These are phyloP conservation scores for Suillus plorans DNA, from an alignment of 768 basidiomycete genomes.

Conservation along the genomic window DNA sequence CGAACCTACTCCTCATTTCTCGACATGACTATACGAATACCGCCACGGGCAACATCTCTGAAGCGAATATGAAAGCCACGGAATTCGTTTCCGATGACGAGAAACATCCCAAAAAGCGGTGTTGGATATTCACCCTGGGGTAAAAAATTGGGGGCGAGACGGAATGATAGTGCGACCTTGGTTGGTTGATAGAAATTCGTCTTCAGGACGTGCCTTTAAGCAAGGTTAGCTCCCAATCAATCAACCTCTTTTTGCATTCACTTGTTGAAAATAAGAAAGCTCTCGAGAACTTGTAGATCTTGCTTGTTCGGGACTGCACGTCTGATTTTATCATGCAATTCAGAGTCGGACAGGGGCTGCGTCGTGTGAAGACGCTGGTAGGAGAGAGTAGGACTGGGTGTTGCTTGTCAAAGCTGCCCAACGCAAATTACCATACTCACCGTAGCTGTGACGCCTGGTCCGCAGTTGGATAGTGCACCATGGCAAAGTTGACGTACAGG, in stretches of 20 bases:
- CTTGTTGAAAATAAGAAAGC: slow-evolving; percentile 97
- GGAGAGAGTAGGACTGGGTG: slow-evolving; percentile 82
- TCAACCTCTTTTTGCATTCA: slow-evolving; percentile 21
- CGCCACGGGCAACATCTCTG: slow-evolving; percentile 95
- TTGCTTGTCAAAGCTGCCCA: neutral
- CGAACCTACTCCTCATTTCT: slow-evolving; percentile 81
- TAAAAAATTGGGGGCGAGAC: slow-evolving; percentile 87
- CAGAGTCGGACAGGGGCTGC: slow-evolving; percentile 79
- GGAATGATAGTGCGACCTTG: slow-evolving; percentile 96
- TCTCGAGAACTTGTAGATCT: slow-evolving; percentile 91
- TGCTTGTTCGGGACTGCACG: slow-evolving; percentile 86
- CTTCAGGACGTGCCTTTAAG: slow-evolving; percentile 77
- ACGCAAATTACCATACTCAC: slow-evolving; percentile 44
- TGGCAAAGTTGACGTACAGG: slow-evolving; percentile 97
- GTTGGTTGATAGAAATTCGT: slow-evolving; percentile 99
- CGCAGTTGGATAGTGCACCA: slow-evolving; percentile 81
- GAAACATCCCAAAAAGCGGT: slow-evolving; percentile 92
- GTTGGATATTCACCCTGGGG: slow-evolving; percentile 94
- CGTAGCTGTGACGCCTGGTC: slow-evolving; percentile 56
- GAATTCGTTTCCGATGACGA: slow-evolving; percentile 92
- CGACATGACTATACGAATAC: slow-evolving; percentile 92
- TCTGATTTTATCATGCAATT: slow-evolving; percentile 85
- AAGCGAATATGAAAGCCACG: slow-evolving; percentile 94
- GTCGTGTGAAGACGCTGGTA: slow-evolving; percentile 92
- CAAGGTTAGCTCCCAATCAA: slow-evolving; percentile 7